A percentile compares a stretch with the other conserved stretches of the same genome.
phyloP scores from a whole-genome alignment of 2,329 filamentous ascomycete genomes.

The Cordyceps tenuipes region DNA sequence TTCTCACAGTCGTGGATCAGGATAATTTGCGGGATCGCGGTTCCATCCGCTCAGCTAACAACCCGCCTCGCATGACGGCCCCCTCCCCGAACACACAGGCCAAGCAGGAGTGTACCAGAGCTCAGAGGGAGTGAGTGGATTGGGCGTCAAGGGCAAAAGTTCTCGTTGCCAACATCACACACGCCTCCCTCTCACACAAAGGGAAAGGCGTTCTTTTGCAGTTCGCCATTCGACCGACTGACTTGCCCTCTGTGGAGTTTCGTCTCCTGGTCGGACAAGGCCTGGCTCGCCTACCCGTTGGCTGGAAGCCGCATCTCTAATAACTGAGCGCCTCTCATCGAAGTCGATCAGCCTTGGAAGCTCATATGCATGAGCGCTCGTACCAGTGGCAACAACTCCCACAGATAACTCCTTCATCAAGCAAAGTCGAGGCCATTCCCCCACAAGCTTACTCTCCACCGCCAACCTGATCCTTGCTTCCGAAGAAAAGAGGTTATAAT shows the following conservation, averaged over 20 bases:
- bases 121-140: constrained; percentile 1
- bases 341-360: constrained; percentile 9
- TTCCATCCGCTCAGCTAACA: constrained; percentile 5
- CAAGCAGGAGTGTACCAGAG: neutral
- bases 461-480: constrained; percentile 5
- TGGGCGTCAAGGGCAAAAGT: constrained; percentile 8
- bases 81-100: neutral
- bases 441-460: constrained; percentile 11
- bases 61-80: constrained; percentile 1
- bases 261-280: neutral
- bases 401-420: neutral
- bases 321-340: constrained; percentile 10
- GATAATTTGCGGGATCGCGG: neutral
- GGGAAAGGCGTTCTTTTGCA: constrained; percentile 6
- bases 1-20: neutral
- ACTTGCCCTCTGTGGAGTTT: constrained; percentile 11
- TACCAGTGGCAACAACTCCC: constrained; percentile 7
- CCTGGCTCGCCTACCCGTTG: constrained; percentile 11
- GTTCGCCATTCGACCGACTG: neutral
- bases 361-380: constrained; percentile 1
- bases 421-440: constrained; percentile 9
- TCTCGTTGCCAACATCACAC: constrained; percentile 6
- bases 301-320: constrained; percentile 8
- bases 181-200: constrained; percentile 7
- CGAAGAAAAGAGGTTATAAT: neutral